Conservation (phyloP, 352 stramenopile genomes). For the Globisporangium parvum region DNA sequence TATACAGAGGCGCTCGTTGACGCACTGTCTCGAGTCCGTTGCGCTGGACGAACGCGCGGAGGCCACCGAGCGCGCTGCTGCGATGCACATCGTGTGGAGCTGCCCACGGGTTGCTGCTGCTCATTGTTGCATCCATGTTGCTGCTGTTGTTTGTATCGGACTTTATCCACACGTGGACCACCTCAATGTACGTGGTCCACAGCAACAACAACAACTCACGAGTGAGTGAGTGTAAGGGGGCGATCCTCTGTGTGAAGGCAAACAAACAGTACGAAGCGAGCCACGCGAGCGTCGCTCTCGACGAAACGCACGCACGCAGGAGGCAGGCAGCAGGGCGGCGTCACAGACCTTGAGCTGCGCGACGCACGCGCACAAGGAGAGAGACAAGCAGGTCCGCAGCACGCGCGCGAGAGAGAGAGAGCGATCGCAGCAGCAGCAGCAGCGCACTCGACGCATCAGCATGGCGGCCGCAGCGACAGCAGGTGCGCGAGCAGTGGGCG, state of each 20-base stretch:
- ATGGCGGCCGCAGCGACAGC: slow-evolving; percentile 8
- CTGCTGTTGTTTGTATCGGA: too few species aligned
- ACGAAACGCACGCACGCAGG: background rate
- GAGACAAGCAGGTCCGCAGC: background rate
- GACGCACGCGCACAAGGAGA: background rate
- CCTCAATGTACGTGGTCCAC: too few species aligned
- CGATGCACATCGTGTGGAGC: slow-evolving; percentile 9
- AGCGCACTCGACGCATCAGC: background rate
- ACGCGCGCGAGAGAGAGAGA: background rate
- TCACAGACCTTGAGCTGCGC: background rate
- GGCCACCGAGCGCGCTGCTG: slow-evolving; percentile 22
- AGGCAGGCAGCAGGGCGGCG: background rate
- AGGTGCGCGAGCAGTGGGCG: background rate
- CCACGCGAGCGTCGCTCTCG: too few species aligned
- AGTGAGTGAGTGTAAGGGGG: too few species aligned
- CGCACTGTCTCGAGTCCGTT: slow-evolving; percentile 17
- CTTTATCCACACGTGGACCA: too few species aligned
- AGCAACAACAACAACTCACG: too few species aligned
- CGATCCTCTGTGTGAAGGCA: too few species aligned
- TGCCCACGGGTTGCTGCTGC: slow-evolving; percentile 28
- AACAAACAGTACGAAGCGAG: too few species aligned
- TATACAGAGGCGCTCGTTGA: background rate
- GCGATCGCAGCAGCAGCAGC: too few species aligned
- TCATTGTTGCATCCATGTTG: slow-evolving; percentile 1
- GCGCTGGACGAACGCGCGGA: slow-evolving; percentile 33